Conservation (phyloP, 2,329 filamentous ascomycete species). For the Fusarium nodosum region DNA sequence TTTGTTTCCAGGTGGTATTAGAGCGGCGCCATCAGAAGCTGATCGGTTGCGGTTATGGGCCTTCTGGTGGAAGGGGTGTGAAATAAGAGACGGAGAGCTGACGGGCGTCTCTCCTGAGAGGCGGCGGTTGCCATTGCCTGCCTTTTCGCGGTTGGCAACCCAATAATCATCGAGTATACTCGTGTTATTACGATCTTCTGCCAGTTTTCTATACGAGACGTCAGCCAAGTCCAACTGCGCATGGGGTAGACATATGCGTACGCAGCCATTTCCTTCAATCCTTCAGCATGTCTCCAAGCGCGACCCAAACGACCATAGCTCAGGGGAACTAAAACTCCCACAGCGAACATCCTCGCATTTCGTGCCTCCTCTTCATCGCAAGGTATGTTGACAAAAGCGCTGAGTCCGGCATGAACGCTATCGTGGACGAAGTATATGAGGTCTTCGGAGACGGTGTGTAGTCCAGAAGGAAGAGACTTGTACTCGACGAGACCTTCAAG, state of each 20-base stretch:
- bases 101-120: conserved; percentile 63
- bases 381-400: conserved; percentile 88
- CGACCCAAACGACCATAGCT: conserved; percentile 88
- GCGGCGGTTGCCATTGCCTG: conserved; percentile 52
- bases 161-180: conserved; percentile 83
- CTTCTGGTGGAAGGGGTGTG: conserved; percentile 53
- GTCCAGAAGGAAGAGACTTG: conserved; percentile 92
- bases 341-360: conserved; percentile 92
- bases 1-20: conserved; percentile 72
- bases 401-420: conserved; percentile 83
- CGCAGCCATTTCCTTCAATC: conserved; percentile 80
- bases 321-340: conserved; percentile 88
- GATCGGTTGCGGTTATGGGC: conserved; percentile 70
- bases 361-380: conserved; percentile 82
- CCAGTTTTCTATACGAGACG: conserved; percentile 65
- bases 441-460: conserved; percentile 90
- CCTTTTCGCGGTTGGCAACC: conserved; percentile 65
- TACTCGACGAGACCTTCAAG: conserved; percentile 93
- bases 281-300: conserved; percentile 88
- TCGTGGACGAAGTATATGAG: conserved; percentile 94
- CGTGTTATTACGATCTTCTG: conserved; percentile 73
- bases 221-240: conserved; percentile 42
- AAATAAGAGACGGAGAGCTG: conserved; percentile 62
- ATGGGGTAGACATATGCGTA: conserved; percentile 56
- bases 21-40: conserved; percentile 71